A percentile compares a stretch with the other conserved stretches of the same genome.
phyloP scores from a whole-genome alignment of 441 rosid genomes.

The Jatropha podagrica region DNA sequence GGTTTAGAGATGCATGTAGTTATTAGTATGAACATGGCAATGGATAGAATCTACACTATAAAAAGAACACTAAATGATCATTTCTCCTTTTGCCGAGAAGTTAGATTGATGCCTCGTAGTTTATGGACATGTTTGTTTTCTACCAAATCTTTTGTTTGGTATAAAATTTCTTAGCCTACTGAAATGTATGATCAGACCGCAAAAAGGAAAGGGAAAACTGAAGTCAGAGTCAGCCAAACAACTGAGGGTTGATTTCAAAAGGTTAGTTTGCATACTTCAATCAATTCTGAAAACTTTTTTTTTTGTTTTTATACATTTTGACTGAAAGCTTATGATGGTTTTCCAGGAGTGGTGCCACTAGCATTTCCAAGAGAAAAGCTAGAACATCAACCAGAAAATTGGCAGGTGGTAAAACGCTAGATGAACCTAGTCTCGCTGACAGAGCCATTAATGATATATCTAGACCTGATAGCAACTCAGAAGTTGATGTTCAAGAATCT shows the following conservation, averaged over 20 bases:
- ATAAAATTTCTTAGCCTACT: conserved; percentile 12
- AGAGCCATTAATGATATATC: conserved; percentile 12
- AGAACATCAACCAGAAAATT: conserved; percentile 16
- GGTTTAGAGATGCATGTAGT: too few relatives aligned
- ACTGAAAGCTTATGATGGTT: conserved; percentile 15
- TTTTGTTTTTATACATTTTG: not conserved
- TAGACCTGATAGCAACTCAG: not conserved
- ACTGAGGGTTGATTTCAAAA: conserved; percentile 24
- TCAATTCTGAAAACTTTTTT: too few relatives aligned
- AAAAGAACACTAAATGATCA: not conserved
- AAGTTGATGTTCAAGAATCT: conserved; percentile 1
- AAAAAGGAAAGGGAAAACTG: conserved; percentile 15
- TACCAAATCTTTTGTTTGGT: not conserved
- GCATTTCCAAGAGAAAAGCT: conserved; percentile 20
- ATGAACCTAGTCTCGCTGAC: not conserved
- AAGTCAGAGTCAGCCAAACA: conserved; percentile 18
- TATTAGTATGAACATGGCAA: not conserved
- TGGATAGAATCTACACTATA: not conserved
- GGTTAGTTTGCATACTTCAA: conserved; percentile 26
- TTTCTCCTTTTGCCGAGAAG: not conserved
- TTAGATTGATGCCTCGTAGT: not conserved
- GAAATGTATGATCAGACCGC: conserved; percentile 27
- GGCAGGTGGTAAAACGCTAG: not conserved
- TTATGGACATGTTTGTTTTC: not conserved
- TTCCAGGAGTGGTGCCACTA: conserved; percentile 30